Base-by-base conservation (phyloP, 192 early-diverging fungal genomes). In the Physocladia obscura region DNA sequence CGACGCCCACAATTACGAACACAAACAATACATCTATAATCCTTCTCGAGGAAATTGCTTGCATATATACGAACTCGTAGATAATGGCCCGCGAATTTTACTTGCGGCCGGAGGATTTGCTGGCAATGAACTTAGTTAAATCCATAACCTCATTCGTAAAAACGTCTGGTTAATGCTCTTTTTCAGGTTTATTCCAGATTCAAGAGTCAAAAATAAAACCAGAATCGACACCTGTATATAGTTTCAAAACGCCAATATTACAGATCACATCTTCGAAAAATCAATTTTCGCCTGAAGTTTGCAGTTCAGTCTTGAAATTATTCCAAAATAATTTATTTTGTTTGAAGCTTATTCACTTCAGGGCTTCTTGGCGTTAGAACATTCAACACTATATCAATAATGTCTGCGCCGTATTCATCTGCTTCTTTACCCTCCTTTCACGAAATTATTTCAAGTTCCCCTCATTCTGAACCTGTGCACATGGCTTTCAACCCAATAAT, bases 161-260 rank as follows among this genome's bases (percentile, higher is more conserved):
- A n/a, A n/a, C n/a, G n/a, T 35, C 34, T 31, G 24, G 8, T 37
- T 26, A 35, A 36, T 59, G 24, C 27, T 15, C 19, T 31, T 17
- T n/a, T n/a, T n/a, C 57, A 19, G 17, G 19, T 6, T 29, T 59
- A n/a, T 15, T 0, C 26, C 57, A 35, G n/a, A n/a, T n/a, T n/a
- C n/a, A n/a, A n/a, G n/a, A n/a, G n/a, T n/a, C n/a, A n/a, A n/a
- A n/a, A n/a, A n/a, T n/a, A n/a, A n/a, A n/a, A n/a, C n/a, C n/a
- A n/a, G n/a, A n/a, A 29, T 35, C 57, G 57, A 59, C 24, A 29
- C 65, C 36, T n/a, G 24, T 13, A 27, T 39, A 29, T 38, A 4
- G 4, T 19, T 68, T 68, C 38, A 54, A 68, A 35, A 68, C 65
- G 4, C 65, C 65, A 13, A 68, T 68, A 51, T 34, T 56, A 11